Conservation (phyloP, 2,329 filamentous ascomycete genomes). For the Kalmusia sp. region DNA sequence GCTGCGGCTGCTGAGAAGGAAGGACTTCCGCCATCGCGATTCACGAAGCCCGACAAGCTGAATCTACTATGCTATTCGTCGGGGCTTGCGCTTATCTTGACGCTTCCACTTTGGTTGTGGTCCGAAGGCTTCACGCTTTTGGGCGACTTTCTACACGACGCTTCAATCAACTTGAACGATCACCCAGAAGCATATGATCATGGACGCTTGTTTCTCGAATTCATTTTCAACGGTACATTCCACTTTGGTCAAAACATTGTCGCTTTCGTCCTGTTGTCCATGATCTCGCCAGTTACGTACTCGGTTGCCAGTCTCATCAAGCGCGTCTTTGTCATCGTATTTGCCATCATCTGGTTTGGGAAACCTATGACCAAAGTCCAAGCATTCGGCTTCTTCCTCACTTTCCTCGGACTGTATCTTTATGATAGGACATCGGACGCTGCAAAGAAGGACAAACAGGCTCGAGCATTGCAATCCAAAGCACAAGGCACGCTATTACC, state of each 20-base stretch:
- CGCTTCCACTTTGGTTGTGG: conserved; percentile 91
- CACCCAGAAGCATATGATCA: conserved; percentile 76
- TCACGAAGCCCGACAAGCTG: conserved; percentile 90
- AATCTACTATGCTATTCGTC: conserved; percentile 98
- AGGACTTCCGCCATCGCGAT: conserved; percentile 59
- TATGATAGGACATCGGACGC: conserved; percentile 93
- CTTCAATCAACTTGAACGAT: conserved; percentile 77
- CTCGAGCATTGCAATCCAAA: conserved; percentile 69
- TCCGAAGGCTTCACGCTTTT: conserved; percentile 82
- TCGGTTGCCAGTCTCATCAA: conserved; percentile 96
- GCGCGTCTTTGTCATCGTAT: conserved; percentile 93
- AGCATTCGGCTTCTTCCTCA: conserved; percentile 83
- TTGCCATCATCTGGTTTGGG: conserved; percentile 96
- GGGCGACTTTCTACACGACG: conserved; percentile 79
- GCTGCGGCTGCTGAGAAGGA: conserved; percentile 85
- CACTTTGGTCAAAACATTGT: conserved; percentile 97
- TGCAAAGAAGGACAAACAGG: conserved; percentile 84
- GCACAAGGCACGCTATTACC: conserved; percentile 71
- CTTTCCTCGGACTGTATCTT: conserved; percentile 90
- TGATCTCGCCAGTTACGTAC: conserved; percentile 96
- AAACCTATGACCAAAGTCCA: conserved; percentile 85
- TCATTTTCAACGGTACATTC: conserved; percentile 94
- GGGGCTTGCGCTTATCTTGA: conserved; percentile 86
- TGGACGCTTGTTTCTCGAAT: conserved; percentile 74
- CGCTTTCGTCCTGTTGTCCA: conserved; percentile 88